Percentiles rank a stretch among this genome's conserved stretches.
phyloP scores from a whole-genome alignment of 257 asterid species.

The Solanum bulbocastanum region DNA sequence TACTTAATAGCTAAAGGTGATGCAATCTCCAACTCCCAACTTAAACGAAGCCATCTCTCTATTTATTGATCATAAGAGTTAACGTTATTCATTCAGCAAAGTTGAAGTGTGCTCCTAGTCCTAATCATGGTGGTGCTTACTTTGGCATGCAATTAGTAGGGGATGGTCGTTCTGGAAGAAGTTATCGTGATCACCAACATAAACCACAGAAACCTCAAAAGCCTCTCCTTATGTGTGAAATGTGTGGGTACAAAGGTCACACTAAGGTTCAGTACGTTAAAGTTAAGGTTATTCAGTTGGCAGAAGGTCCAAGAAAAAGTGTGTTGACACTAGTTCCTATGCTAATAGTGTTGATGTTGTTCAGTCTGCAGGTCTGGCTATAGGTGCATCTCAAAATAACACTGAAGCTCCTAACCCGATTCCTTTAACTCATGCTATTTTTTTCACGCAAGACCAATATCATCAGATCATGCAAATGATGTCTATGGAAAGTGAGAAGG shows the following conservation, averaged over 20 bases:
- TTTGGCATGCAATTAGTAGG: neutral
- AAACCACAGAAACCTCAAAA: neutral
- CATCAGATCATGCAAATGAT: neutral
- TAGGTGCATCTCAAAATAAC: neutral
- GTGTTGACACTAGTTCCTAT: no score
- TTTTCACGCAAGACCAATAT: neutral
- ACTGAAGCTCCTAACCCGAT: neutral
- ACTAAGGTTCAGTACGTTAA: neutral
- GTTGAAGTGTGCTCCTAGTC: neutral
- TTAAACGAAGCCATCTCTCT: neutral
- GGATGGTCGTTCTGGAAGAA: no score
- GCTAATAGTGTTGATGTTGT: neutral
- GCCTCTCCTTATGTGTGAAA: neutral
- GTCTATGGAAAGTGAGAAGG: neutral
- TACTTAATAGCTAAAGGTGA: neutral
- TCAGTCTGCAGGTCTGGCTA: neutral
- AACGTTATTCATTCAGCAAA: no score
- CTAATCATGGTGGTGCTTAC: neutral
- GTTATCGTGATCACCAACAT: neutral
- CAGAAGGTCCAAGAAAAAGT: no score
- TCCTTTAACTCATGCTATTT: neutral
- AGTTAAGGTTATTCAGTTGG: neutral
- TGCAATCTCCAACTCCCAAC: neutral
- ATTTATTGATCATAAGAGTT: neutral
- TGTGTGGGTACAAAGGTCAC: neutral